Percentiles rank a stretch among this genome's conserved stretches.
Conservation (phyloP, 352 stramenopile species). For the Pythium phragmiticola region DNA sequence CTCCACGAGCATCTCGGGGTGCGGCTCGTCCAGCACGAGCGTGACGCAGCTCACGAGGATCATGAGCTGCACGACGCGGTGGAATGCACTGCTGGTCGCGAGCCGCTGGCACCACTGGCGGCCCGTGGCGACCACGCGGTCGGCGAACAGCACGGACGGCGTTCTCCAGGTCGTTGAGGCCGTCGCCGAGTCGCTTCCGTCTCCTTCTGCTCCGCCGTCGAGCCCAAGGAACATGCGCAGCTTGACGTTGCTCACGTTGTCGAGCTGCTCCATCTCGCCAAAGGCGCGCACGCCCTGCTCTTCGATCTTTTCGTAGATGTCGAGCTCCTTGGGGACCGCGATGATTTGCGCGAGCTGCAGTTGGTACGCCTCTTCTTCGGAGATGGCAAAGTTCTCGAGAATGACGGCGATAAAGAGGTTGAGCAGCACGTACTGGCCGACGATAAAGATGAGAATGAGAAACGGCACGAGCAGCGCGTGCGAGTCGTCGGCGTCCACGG, state of each 20-base stretch:
- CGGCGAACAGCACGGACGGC: background rate
- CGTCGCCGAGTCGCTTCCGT: background rate
- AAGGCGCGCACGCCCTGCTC: conserved; percentile 75
- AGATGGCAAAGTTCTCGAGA: conserved; percentile 81
- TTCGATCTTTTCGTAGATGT: conserved; percentile 83
- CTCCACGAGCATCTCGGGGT: conserved; percentile 53
- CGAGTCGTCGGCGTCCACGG: conserved; percentile 60
- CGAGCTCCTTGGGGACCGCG: conserved; percentile 75
- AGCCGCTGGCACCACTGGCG: conserved; percentile 31
- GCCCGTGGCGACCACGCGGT: conserved; percentile 5
- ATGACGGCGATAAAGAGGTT: conserved; percentile 86
- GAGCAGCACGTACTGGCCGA: conserved; percentile 75
- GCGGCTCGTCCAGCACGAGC: conserved; percentile 70
- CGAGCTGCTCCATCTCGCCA: conserved; percentile 72
- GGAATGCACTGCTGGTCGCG: conserved; percentile 41
- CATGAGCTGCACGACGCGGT: conserved; percentile 61
- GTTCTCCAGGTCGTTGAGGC: too few relatives aligned
- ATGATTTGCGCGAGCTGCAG: conserved; percentile 83
- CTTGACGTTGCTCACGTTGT: conserved; percentile 82
- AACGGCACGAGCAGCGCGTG: conserved; percentile 75
- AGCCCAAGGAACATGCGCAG: conserved; percentile 74
- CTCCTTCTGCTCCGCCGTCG: conserved; percentile 25
- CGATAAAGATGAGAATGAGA: conserved; percentile 72
- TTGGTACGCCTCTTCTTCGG: conserved; percentile 79
- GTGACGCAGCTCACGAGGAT: conserved; percentile 71